Evolutionary conservation across 306 rosid species (phyloP), one percentile per base, ranked within the genome.

Genomic region (Cucurbita maxima): DNA sequence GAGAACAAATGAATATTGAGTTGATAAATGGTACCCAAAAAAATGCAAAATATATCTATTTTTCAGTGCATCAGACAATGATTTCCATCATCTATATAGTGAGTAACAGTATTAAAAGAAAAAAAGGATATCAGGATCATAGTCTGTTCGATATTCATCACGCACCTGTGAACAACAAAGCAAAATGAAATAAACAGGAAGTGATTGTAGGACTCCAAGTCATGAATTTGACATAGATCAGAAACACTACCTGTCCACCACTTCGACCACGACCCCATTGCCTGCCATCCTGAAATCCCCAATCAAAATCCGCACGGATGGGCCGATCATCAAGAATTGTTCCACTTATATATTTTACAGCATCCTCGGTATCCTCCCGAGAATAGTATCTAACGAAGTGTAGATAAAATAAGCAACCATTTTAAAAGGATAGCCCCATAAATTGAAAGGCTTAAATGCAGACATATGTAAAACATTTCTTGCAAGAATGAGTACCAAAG

Each of bases 231-330:
- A 74, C 50, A 14, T 52, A 66, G 40, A 54, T 66, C 3, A 34
- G 38, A 15, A 77, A 37, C n/a, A 74, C 59, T 69, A 90, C 99
- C 94, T 90, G 97, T 54, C 98, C 98, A 62, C 99, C 99, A 82
- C 97, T 91, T 78, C 96, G 88, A 71, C 99, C 99, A 20, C 99
- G 99, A 43, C 99, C 99, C 99, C 97, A 94, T 79, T 94, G 99
- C 79, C 99, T 86, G 11, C 99, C 99, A 20, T 94, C 99, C 77
- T 83, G 96, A 79, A 94, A 94, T 64, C 99, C 99, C 99, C 99
- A 94, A 68, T 94, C 99, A 84, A 94, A 94, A 87, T 94, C 98
- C 83, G 88, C 98, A 80, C 98, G 98, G 82, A 94, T 90, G 58
- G 96, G 97, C 73, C 98, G 98, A 67, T 94, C 99, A 82, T 94